A percentile compares a stretch with the other conserved stretches of the same genome.
Conservation (phyloP, 2,329 filamentous ascomycete genomes). For the Trichophyton schoenleinii region DNA sequence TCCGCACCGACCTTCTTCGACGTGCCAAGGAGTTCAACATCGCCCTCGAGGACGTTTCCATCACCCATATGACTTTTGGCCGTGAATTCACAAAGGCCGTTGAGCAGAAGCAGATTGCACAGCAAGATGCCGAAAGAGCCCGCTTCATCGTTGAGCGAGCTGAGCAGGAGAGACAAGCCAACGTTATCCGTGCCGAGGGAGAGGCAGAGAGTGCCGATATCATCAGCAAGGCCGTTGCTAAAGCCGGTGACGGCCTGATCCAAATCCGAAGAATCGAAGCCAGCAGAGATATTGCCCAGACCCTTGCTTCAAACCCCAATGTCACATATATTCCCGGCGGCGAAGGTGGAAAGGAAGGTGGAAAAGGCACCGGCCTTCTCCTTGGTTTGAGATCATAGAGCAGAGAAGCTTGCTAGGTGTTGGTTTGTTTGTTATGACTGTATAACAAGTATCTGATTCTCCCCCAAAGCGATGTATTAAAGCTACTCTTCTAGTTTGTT, state of each 20-base stretch:
- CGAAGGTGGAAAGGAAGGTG: slow-evolving; percentile 41
- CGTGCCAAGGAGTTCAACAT: slow-evolving; percentile 98
- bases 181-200: slow-evolving; percentile 94
- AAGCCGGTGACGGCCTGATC: slow-evolving; percentile 83
- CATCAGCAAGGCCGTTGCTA: slow-evolving; percentile 85
- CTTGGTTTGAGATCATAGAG: slow-evolving; percentile 49
- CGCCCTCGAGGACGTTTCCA: slow-evolving; percentile 93
- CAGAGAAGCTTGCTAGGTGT: background rate
- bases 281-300: slow-evolving; percentile 86
- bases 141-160: slow-evolving; percentile 97
- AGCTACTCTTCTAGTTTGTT: slow-evolving; percentile 2
- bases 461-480: slow-evolving; percentile 7
- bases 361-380: slow-evolving; percentile 53
- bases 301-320: slow-evolving; percentile 80
- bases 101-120: slow-evolving; percentile 99
- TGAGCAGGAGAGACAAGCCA: slow-evolving; percentile 96
- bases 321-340: slow-evolving; percentile 86
- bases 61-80: slow-evolving; percentile 99
- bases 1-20: slow-evolving; percentile 80
- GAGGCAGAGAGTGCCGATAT: slow-evolving; percentile 95
- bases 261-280: slow-evolving; percentile 97
- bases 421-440: background rate
- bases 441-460: slow-evolving; percentile 6
- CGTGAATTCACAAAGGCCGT: slow-evolving; percentile 98
- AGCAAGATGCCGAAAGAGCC: slow-evolving; percentile 94